These are phyloP conservation scores for Protomyces lactucae-debilis DNA, from an alignment of 1,139 yeast species.

Conservation along the genomic window DNA sequence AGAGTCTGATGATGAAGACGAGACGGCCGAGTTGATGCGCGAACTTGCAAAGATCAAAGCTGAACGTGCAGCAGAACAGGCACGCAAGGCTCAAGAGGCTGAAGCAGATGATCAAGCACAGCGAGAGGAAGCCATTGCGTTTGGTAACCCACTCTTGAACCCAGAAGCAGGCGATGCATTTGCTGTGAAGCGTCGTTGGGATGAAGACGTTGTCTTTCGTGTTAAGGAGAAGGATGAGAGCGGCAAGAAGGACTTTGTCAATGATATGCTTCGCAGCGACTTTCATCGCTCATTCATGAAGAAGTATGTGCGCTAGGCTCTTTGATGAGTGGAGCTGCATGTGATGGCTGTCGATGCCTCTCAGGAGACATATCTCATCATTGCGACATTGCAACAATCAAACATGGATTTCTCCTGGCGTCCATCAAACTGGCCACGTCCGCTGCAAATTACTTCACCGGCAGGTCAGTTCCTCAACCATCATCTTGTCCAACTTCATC, in stretches of 20 bases:
- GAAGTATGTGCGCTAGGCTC: slow-evolving; percentile 48
- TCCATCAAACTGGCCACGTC: no score
- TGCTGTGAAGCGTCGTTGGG: slow-evolving; percentile 43
- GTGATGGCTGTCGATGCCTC: neutral
- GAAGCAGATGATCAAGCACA: slow-evolving; percentile 39
- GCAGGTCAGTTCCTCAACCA: no score
- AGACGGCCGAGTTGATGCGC: slow-evolving; percentile 44
- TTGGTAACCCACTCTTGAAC: slow-evolving; percentile 48
- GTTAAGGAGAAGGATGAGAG: slow-evolving; percentile 39
- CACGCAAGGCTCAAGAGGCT: slow-evolving; percentile 39
- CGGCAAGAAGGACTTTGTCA: slow-evolving; percentile 47
- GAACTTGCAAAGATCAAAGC: slow-evolving; percentile 54
- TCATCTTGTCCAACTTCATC: no score
- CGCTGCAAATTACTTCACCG: no score
- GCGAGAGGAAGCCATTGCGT: slow-evolving; percentile 40
- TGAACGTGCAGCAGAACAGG: slow-evolving; percentile 43
- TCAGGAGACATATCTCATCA: no score
- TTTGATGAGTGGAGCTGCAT: neutral
- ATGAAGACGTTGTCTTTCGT: slow-evolving; percentile 48
- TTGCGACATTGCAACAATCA: no score
- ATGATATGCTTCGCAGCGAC: slow-evolving; percentile 63
- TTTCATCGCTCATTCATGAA: slow-evolving; percentile 67
- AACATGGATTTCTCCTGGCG: no score
- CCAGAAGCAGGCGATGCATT: slow-evolving; percentile 32
- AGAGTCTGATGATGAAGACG: slow-evolving; percentile 38